phyloP scores from a whole-genome alignment of 192 early-diverging fungal species.

The Jimgerdemannia lactiflua region DNA sequence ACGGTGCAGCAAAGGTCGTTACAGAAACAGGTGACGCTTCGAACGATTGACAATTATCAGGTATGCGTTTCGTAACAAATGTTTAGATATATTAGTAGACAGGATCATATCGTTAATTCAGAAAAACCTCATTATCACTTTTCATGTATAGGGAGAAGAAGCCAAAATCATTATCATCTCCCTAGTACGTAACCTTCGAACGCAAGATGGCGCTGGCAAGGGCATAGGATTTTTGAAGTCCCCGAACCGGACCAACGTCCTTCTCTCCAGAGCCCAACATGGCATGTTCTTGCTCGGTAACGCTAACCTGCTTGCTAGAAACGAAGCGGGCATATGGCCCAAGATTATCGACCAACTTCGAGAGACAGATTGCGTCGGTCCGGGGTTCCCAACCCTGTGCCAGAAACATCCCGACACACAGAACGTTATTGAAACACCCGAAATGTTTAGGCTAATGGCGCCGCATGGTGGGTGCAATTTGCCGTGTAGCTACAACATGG shows the following conservation, averaged over 20 bases:
- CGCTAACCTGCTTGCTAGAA: slow-evolving; percentile 33
- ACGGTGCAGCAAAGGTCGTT: background rate
- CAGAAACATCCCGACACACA: slow-evolving; percentile 30
- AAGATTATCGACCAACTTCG: slow-evolving; percentile 35
- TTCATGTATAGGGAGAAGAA: slow-evolving; percentile 81
- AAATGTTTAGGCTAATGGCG: background rate
- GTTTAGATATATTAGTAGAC: background rate
- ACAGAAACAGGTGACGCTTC: background rate
- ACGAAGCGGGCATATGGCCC: slow-evolving; percentile 42
- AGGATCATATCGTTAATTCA: too few relatives aligned
- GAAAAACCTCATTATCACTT: background rate
- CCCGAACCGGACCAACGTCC: slow-evolving; percentile 53
- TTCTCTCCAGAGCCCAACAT: slow-evolving; percentile 51
- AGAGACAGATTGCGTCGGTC: slow-evolving; percentile 29
- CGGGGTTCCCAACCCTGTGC: slow-evolving; percentile 35
- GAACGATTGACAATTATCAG: too few relatives aligned
- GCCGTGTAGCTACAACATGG: slow-evolving; percentile 29
- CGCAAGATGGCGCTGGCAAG: slow-evolving; percentile 61
- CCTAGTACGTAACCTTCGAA: slow-evolving; percentile 74
- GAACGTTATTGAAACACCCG: background rate
- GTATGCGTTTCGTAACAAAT: background rate
- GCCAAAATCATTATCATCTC: slow-evolving; percentile 97
- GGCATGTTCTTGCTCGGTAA: slow-evolving; percentile 59
- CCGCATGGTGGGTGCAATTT: slow-evolving; percentile 36
- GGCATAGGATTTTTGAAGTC: slow-evolving; percentile 82